These are phyloP conservation scores for Heracleum sosnowskyi DNA, from an alignment of 129 eudicot genomes.

Conservation along the genomic window DNA sequence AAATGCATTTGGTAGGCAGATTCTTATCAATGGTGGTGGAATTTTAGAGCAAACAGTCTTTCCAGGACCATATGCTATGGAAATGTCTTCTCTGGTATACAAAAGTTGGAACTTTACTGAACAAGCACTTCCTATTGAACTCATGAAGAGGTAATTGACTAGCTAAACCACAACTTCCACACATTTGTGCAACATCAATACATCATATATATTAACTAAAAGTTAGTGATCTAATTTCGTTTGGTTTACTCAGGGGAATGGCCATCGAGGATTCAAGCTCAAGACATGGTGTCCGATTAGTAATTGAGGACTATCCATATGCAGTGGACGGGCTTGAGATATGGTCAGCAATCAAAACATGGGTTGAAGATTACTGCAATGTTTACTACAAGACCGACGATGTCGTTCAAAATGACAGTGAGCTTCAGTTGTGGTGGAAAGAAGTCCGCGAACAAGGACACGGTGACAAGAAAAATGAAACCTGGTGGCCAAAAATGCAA, in stretches of 20 bases:
- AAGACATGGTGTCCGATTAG: slow-evolving; percentile 32
- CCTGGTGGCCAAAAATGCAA: slow-evolving; percentile 71
- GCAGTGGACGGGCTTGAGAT: slow-evolving; percentile 73
- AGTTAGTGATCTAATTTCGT: background rate
- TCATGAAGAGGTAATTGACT: slow-evolving; percentile 37
- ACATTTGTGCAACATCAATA: background rate
- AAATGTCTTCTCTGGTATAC: slow-evolving; percentile 31
- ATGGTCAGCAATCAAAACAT: slow-evolving; percentile 57
- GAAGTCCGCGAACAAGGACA: slow-evolving; percentile 64
- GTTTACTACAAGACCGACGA: slow-evolving; percentile 44
- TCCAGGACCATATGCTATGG: slow-evolving; percentile 43
- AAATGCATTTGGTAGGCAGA: slow-evolving; percentile 45
- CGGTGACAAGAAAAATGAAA: slow-evolving; percentile 57
- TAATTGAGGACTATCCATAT: slow-evolving; percentile 61
- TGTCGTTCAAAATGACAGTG: slow-evolving; percentile 29
- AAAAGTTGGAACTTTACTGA: slow-evolving; percentile 43
- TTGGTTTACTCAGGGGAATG: slow-evolving; percentile 33
- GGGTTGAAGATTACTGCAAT: slow-evolving; percentile 51
- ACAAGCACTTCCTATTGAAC: slow-evolving; percentile 56
- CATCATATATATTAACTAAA: background rate
- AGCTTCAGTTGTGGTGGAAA: slow-evolving; percentile 71
- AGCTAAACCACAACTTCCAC: background rate
- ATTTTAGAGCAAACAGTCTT: slow-evolving; percentile 46
- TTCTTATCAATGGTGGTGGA: slow-evolving; percentile 47
- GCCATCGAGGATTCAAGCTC: slow-evolving; percentile 30